phyloP scores from a whole-genome alignment of 176 grass and related monocot species.

The Areca catechu region DNA sequence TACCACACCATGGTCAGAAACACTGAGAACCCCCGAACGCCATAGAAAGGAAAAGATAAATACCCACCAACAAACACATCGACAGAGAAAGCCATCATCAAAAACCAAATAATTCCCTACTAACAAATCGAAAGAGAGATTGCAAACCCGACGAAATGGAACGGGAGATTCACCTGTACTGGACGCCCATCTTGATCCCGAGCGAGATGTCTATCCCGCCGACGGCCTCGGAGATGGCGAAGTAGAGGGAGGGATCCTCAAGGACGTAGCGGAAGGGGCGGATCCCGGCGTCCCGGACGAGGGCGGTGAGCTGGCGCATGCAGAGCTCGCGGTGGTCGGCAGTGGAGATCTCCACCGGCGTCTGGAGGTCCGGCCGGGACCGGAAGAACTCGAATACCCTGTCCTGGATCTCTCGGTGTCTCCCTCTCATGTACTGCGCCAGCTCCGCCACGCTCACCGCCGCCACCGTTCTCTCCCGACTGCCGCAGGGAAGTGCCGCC shows the following conservation, averaged over 20 bases:
- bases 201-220: constrained; percentile 84
- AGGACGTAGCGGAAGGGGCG: constrained; percentile 58
- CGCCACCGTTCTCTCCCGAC: not conserved
- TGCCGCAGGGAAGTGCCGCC: constrained; percentile 39
- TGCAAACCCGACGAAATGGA: too few species aligned
- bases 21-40: too few species aligned
- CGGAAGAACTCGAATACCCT: constrained; percentile 64
- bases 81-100: too few species aligned
- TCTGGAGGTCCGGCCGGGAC: constrained; percentile 63
- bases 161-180: constrained; percentile 62
- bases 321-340: constrained; percentile 75
- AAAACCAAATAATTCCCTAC: too few species aligned
- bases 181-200: constrained; percentile 87
- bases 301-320: constrained; percentile 65
- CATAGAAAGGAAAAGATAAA: too few species aligned
- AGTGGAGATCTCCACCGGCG: constrained; percentile 69
- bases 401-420: constrained; percentile 41
- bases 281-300: constrained; percentile 74
- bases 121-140: too few species aligned
- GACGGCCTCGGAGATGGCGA: constrained; percentile 72
- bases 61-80: too few species aligned
- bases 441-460: constrained; percentile 41
- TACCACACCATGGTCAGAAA: too few species aligned
- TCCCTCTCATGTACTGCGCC: constrained; percentile 33
- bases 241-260: constrained; percentile 50